Conservation (phyloP, 1,139 yeast genomes). For the Taphrina deformans region DNA sequence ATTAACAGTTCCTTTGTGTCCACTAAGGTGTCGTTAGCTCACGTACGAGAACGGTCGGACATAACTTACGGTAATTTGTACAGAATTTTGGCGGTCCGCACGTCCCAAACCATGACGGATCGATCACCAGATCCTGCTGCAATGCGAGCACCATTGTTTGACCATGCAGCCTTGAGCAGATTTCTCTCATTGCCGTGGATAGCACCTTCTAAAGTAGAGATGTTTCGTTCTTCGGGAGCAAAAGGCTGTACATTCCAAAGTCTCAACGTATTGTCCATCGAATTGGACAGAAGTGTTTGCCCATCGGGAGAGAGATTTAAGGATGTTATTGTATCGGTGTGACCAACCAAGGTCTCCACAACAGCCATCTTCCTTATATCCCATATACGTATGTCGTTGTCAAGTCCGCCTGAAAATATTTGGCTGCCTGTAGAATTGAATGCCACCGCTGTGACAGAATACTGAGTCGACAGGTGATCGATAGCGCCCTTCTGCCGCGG, state of each 20-base stretch:
- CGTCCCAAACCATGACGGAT: constrained; percentile 62
- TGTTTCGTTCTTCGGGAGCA: constrained; percentile 49
- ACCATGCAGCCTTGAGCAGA: constrained; percentile 54
- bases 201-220: constrained; percentile 60
- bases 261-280: constrained; percentile 59
- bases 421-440: constrained; percentile 48
- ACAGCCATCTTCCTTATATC: constrained; percentile 46
- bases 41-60: not conserved
- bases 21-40: not conserved
- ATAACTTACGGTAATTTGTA: constrained; percentile 60
- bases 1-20: constrained; percentile 27
- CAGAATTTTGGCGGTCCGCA: constrained; percentile 52
- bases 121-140: constrained; percentile 66
- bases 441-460: constrained; percentile 61
- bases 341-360: constrained; percentile 50
- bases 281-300: constrained; percentile 54
- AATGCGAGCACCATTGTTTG: constrained; percentile 48
- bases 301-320: constrained; percentile 55
- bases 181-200: constrained; percentile 55
- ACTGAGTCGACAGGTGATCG: constrained; percentile 50
- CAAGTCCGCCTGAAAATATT: constrained; percentile 65
- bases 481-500: constrained; percentile 54
- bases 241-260: constrained; percentile 58
- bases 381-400: constrained; percentile 55
- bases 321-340: constrained; percentile 55